Evolutionary conservation across 2,329 filamentous ascomycete genomes (phyloP), one percentile per base, ranked within the genome.

Genomic region (Myriosclerotinia curreyana): DNA sequence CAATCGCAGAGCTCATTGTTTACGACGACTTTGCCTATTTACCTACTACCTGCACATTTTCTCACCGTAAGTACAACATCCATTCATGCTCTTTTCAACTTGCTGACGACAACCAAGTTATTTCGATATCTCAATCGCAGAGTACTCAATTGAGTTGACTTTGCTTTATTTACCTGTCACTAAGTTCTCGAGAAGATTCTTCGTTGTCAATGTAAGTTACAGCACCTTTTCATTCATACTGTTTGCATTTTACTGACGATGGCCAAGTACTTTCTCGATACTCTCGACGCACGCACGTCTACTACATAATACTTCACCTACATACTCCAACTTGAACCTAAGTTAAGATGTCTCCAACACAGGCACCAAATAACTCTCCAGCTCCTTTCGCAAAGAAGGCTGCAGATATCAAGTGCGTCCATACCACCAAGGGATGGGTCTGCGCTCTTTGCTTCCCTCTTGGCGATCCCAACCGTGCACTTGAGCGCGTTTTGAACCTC

Each of bases 391-490:
- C 17, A 14, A 59, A 38, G 20, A 59, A 59, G n/a, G 15, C 42
- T 17, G 15, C 55, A 22, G 31, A 59, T 38, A 20, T 20, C n/a
- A 59, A 48, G 9, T 59, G 55, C 15, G 55, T 59, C 28, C 28
- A 25, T 8, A 59, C 42, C n/a, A 59, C 42, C 42, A 59, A 59
- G 15, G 55, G 55, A 48, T 59, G 55, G 55, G 55, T 59, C 55
- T 59, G 55, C 55, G 55, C 55, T 59, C 44, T 59, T 36, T 59
- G 55, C 31, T 59, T 59, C n/a, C 55, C 55, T 59, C 44, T 59
- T 9, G 42, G 31, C 12, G 20, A 59, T 25, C 31, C 42, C 20
- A 59, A n/a, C 22, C 55, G 55, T 20, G 55, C 55, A 11, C n/a
- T 59, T 25, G 42, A 59, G 42, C 55, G 55, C 22, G 14, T 59